Conservation (phyloP, 2,329 filamentous ascomycete genomes). For the Chalaropsis thielavioides region DNA sequence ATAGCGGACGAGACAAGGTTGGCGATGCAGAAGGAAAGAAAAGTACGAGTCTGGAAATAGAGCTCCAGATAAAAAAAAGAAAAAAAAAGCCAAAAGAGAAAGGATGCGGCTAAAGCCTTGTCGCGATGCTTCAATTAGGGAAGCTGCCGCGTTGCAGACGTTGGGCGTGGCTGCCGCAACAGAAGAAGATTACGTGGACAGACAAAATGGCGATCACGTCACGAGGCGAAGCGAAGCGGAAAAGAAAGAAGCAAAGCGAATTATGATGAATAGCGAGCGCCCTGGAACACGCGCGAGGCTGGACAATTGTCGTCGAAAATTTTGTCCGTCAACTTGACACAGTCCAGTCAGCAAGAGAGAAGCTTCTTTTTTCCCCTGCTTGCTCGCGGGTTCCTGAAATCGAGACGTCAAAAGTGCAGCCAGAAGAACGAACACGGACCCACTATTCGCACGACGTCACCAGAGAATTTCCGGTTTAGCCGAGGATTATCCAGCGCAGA, state of each 20-base stretch:
- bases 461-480: constrained; percentile 2
- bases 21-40: neutral
- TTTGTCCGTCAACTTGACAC: neutral
- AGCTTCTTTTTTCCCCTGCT: neutral
- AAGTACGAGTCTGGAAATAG: neutral
- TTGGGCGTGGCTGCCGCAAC: neutral
- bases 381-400: neutral
- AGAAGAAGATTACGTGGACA: neutral
- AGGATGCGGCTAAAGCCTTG: constrained; percentile 5
- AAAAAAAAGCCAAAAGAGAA: neutral
- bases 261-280: neutral
- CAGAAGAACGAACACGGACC: neutral
- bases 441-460: constrained; percentile 10
- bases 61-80: constrained; percentile 7
- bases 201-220: no score
- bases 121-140: constrained; percentile 10
- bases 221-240: neutral
- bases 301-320: neutral
- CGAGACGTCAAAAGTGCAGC: neutral
- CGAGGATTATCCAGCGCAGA: neutral
- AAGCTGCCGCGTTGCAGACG: constrained; percentile 7
- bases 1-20: neutral
- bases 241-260: neutral
- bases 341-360: neutral
- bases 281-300: neutral